Evolutionary conservation across 176 grass and related monocot genomes (phyloP).

Genomic region (Aegilops tauschii): DNA sequence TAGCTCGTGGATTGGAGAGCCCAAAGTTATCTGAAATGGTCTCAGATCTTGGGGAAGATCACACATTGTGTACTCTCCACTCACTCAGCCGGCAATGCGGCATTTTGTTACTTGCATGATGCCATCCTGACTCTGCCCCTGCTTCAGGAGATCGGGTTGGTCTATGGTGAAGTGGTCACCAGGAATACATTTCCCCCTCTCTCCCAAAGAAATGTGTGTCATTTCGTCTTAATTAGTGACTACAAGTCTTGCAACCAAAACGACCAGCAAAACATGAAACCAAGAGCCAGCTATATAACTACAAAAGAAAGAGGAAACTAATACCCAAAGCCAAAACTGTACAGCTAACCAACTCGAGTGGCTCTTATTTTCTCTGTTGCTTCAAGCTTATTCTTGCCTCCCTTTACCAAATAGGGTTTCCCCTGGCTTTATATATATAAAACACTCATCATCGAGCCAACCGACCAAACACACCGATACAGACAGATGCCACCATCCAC

Average conservation of each 20-base stretch:
- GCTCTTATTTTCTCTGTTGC: background rate
- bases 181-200: background rate
- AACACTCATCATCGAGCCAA: too few species aligned
- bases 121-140: constrained; percentile 12
- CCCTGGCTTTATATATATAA: too few species aligned
- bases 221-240: background rate
- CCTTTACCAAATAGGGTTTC: too few species aligned
- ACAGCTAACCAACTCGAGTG: background rate
- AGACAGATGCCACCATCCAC: too few species aligned
- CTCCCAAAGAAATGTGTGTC: background rate
- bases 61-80: constrained; percentile 54
- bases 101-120: constrained; percentile 42
- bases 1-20: constrained; percentile 33
- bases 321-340: too few species aligned
- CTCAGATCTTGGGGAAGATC: constrained; percentile 55
- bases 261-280: background rate
- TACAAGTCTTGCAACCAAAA: background rate
- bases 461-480: too few species aligned
- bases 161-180: constrained; percentile 3
- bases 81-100: constrained; percentile 30
- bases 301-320: background rate
- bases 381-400: background rate
- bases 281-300: background rate
- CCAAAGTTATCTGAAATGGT: constrained; percentile 41
- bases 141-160: background rate